phyloP scores from a whole-genome alignment of 768 basidiomycete genomes.

The Phanerochaete sordida region DNA sequence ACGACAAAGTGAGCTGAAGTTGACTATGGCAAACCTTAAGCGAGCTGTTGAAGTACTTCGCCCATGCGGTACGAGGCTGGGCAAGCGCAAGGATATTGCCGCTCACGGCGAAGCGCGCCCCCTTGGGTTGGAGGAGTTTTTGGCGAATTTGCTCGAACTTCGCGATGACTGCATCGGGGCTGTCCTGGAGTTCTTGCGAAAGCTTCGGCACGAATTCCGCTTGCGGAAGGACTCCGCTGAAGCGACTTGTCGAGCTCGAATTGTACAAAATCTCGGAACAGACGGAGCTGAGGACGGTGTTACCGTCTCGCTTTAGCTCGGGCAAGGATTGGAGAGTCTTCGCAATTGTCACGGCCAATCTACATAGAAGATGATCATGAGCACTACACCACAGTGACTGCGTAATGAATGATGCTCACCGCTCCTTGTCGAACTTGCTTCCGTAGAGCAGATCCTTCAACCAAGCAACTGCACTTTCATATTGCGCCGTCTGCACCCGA shows the following conservation, averaged over 20 bases:
- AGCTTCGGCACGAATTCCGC: conserved; percentile 78
- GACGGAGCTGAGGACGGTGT: conserved; percentile 70
- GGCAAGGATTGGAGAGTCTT: conserved; percentile 91
- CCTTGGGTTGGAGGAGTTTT: conserved; percentile 64
- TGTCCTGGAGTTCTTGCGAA: conserved; percentile 64
- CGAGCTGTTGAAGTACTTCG: conserved; percentile 57
- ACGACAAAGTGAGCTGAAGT: not conserved
- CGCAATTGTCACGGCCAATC: conserved; percentile 79
- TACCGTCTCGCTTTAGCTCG: conserved; percentile 87
- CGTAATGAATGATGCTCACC: conserved; percentile 39
- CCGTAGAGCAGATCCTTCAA: conserved; percentile 76
- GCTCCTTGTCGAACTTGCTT: conserved; percentile 72
- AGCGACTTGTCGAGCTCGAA: conserved; percentile 65
- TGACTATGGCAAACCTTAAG: conserved; percentile 46
- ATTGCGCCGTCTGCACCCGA: conserved; percentile 79
- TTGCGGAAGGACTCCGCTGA: conserved; percentile 66
- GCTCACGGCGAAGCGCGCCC: conserved; percentile 85
- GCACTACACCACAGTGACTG: not conserved
- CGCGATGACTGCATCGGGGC: conserved; percentile 66
- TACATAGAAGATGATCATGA: conserved; percentile 25
- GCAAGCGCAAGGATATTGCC: conserved; percentile 74
- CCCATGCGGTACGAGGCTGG: conserved; percentile 73
- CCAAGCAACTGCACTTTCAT: conserved; percentile 84
- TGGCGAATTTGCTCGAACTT: conserved; percentile 73
- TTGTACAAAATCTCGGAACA: conserved; percentile 64